These are phyloP conservation scores for Helianthus annuus DNA, from an alignment of 129 eudicot species.

Conservation along the genomic window HanXRQr2.0-SUNRISE NC_035440.2:14848043-14848542, in stretches of 20 bases:
- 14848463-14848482: slow-evolving; percentile 51
- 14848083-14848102: slow-evolving; percentile 64
- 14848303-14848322: slow-evolving; percentile 65
- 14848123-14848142: slow-evolving; percentile 55
- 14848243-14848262: slow-evolving; percentile 45
- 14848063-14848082: slow-evolving; percentile 73
- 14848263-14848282: slow-evolving; percentile 53
- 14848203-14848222: slow-evolving; percentile 64
- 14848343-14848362: slow-evolving; percentile 53
- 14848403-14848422: slow-evolving; percentile 84
- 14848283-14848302: slow-evolving; percentile 80
- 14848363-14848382: slow-evolving; percentile 37
- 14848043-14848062: slow-evolving; percentile 47
- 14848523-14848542: slow-evolving; percentile 41
- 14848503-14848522: slow-evolving; percentile 78
- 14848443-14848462: slow-evolving; percentile 43
- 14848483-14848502: slow-evolving; percentile 65
- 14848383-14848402: slow-evolving; percentile 70
- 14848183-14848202: slow-evolving; percentile 74
- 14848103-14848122: slow-evolving; percentile 67
- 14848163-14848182: slow-evolving; percentile 62
- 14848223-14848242: slow-evolving; percentile 56
- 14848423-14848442: slow-evolving; percentile 56
- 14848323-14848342: slow-evolving; percentile 53
- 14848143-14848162: slow-evolving; percentile 47